These are phyloP conservation scores for Ganoderma multipileum DNA, from an alignment of 1,284 basidiomycete species.

Conservation along the genomic window DNA sequence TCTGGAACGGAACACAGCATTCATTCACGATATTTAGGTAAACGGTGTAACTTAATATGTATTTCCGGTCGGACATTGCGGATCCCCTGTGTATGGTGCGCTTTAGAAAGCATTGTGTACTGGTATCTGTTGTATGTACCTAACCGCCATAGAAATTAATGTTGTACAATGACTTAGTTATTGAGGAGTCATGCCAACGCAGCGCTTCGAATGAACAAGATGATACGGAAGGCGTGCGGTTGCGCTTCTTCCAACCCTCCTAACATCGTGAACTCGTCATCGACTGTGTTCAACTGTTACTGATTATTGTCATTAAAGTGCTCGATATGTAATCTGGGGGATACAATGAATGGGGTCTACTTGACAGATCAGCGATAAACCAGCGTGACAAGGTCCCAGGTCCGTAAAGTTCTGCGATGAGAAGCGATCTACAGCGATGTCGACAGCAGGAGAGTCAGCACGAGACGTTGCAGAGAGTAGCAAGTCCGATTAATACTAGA, in stretches of 20 bases:
- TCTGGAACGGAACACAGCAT: neutral
- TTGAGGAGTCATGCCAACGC: neutral
- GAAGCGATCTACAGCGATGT: neutral
- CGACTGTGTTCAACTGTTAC: neutral
- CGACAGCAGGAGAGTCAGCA: neutral
- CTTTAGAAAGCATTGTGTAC: conserved; percentile 1
- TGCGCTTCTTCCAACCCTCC: neutral
- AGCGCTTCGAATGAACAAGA: neutral
- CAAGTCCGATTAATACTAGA: neutral
- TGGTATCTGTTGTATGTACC: neutral
- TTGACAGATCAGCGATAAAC: neutral
- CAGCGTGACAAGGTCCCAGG: neutral
- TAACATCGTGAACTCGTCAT: neutral
- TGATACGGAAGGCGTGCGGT: neutral
- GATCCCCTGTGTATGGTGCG: neutral
- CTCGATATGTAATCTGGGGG: neutral
- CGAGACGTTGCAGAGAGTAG: neutral
- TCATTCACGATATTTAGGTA: neutral
- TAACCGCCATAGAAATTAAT: neutral
- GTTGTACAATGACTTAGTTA: neutral
- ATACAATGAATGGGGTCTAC: neutral
- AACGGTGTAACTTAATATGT: neutral
- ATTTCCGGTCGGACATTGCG: neutral
- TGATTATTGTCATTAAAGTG: neutral
- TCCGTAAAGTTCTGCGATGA: neutral